Evolutionary conservation across 768 basidiomycete genomes (phyloP).

Genomic region (Leccinum barrowsii): DNA sequence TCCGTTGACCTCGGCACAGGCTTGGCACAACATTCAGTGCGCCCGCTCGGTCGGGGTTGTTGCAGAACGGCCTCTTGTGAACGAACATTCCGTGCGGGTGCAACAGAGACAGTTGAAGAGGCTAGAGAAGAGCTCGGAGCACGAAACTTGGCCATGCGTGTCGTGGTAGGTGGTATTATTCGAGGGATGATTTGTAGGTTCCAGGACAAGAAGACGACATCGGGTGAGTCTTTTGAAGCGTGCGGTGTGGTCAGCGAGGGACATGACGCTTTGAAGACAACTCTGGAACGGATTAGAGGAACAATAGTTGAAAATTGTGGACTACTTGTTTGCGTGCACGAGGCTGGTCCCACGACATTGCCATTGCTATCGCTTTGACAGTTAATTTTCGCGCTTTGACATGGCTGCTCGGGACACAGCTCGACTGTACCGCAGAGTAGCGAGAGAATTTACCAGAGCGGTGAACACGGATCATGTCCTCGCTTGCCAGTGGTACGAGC

Average conservation of each 20-base stretch:
- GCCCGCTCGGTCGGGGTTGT: neutral
- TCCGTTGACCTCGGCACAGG: neutral
- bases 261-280: slow-evolving; percentile 16
- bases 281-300: slow-evolving; percentile 5
- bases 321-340: neutral
- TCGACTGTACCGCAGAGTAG: slow-evolving; percentile 28
- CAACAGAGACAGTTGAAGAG: neutral
- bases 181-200: neutral
- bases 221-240: slow-evolving; percentile 17
- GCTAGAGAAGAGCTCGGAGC: slow-evolving; percentile 17
- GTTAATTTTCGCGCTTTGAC: slow-evolving; percentile 19
- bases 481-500: neutral
- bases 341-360: slow-evolving; percentile 14
- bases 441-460: slow-evolving; percentile 29
- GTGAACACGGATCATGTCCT: slow-evolving; percentile 7
- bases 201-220: neutral
- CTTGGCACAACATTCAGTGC: neutral
- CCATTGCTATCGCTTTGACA: slow-evolving; percentile 15
- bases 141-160: slow-evolving; percentile 18
- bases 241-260: neutral
- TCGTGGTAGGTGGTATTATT: slow-evolving; percentile 1
- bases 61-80: slow-evolving; percentile 3
- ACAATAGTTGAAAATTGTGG: slow-evolving; percentile 18
- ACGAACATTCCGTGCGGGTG: neutral
- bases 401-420: slow-evolving; percentile 19